These are phyloP conservation scores for Dendrobium huoshanense DNA, from an alignment of 106 monocot species.

Conservation along the genomic window DNA sequence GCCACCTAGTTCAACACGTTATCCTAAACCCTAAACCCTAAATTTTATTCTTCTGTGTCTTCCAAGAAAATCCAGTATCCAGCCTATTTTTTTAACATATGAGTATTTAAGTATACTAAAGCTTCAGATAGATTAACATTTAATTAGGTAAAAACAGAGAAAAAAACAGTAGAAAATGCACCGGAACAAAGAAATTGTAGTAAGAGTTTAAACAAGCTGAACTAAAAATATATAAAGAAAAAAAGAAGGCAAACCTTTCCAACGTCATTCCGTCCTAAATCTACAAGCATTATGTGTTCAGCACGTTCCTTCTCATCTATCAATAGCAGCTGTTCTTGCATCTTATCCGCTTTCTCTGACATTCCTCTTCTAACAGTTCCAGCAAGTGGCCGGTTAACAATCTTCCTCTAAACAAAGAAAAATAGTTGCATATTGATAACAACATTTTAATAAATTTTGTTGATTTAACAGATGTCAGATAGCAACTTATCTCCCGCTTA, in stretches of 20 bases:
- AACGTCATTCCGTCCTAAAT: constrained; percentile 68
- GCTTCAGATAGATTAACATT: too few relatives aligned
- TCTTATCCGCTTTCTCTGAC: constrained; percentile 35
- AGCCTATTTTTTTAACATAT: too few relatives aligned
- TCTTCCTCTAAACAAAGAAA: constrained; percentile 37
- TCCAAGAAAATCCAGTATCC: background rate
- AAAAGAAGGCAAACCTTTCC: constrained; percentile 40
- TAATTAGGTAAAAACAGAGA: background rate
- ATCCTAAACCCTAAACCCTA: too few relatives aligned
- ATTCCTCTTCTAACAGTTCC: constrained; percentile 57
- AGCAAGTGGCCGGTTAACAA: constrained; percentile 62
- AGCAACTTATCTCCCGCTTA: background rate
- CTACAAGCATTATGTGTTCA: constrained; percentile 73
- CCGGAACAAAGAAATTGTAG: background rate
- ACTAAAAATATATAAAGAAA: background rate
- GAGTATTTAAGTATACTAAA: too few relatives aligned
- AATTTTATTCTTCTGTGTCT: too few relatives aligned
- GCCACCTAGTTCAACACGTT: too few relatives aligned
- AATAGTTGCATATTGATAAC: constrained; percentile 2
- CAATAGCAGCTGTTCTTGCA: constrained; percentile 38
- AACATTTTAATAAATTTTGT: background rate
- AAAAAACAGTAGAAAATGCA: background rate
- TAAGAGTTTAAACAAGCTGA: background rate
- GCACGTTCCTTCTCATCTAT: constrained; percentile 72
- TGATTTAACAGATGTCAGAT: background rate